Conservation (phyloP, 495 filamentous ascomycete species). For the Recurvomyces mirabilis region DNA sequence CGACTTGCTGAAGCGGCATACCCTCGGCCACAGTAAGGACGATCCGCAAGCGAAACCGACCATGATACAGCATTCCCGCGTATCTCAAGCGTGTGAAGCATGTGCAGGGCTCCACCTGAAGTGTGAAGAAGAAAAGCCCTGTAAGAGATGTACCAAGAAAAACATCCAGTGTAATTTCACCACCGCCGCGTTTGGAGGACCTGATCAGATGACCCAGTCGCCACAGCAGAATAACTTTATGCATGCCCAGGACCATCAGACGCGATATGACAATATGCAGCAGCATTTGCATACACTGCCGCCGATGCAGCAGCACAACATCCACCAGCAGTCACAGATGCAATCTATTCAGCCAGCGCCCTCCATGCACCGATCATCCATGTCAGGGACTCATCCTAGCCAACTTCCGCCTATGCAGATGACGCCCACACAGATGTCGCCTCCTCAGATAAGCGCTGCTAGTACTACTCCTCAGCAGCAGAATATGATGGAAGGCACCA, state of each 20-base stretch:
- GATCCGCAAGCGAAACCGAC: conserved; percentile 13
- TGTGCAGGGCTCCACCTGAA: conserved; percentile 27
- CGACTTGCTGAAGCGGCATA: conserved; percentile 27
- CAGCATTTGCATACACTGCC: conserved; percentile 13
- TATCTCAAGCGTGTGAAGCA: conserved; percentile 28
- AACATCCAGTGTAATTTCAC: conserved; percentile 21
- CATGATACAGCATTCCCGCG: conserved; percentile 16
- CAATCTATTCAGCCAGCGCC: conserved; percentile 10
- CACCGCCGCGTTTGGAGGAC: neutral
- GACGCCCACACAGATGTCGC: conserved; percentile 2
- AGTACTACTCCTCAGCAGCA: conserved; percentile 1
- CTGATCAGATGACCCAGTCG: conserved; percentile 2
- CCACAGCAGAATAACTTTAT: conserved; percentile 4
- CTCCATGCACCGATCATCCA: conserved; percentile 13
- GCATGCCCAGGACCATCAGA: conserved; percentile 9
- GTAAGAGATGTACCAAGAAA: conserved; percentile 26
- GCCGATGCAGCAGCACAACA: conserved; percentile 11
- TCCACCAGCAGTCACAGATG: conserved; percentile 1
- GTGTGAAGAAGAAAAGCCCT: conserved; percentile 29
- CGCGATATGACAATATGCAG: conserved; percentile 8
- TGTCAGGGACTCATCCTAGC: conserved; percentile 1
- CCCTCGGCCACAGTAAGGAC: conserved; percentile 19
- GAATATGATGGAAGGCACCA: conserved; percentile 8
- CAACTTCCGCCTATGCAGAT: conserved; percentile 16
- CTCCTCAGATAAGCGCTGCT: neutral